phyloP scores from a whole-genome alignment of 257 asterid species.

The Fraxinus quadrangulata region DNA sequence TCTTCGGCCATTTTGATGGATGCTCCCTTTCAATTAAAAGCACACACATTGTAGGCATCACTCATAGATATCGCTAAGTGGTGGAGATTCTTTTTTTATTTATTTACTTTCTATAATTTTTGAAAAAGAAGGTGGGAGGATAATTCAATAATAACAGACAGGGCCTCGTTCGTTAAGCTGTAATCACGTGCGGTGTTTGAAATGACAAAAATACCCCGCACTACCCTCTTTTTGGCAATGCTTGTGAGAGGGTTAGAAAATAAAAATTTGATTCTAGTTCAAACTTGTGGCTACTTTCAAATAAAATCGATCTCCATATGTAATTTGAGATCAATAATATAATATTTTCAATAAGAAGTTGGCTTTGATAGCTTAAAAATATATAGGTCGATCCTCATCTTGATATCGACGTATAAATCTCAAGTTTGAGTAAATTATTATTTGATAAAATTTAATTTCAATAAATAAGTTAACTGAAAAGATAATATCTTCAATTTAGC shows the following conservation, averaged over 20 bases:
- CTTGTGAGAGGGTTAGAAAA: no score
- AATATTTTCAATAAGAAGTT: no score
- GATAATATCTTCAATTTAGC: background rate
- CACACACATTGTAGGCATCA: background rate
- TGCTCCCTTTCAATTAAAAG: background rate
- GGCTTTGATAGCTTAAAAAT: background rate
- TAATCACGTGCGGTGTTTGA: slow-evolving; percentile 20
- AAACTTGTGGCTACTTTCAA: no score
- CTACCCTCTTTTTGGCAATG: background rate
- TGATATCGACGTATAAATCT: background rate
- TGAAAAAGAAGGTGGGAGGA: slow-evolving; percentile 5
- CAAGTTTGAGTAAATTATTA: background rate
- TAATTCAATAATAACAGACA: slow-evolving; percentile 6
- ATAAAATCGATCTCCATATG: background rate
- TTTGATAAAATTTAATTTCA: no score
- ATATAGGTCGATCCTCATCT: no score
- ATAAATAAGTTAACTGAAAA: no score
- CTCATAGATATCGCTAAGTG: background rate
- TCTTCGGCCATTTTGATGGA: slow-evolving; percentile 1
- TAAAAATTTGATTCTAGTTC: no score
- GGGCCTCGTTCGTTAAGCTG: slow-evolving; percentile 30
- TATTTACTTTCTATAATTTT: background rate
- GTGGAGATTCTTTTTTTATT: slow-evolving; percentile 1
- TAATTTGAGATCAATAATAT: background rate
- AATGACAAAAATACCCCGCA: background rate